Conservation (phyloP, 164 flowering plant genomes). For the Sedum album region DNA sequence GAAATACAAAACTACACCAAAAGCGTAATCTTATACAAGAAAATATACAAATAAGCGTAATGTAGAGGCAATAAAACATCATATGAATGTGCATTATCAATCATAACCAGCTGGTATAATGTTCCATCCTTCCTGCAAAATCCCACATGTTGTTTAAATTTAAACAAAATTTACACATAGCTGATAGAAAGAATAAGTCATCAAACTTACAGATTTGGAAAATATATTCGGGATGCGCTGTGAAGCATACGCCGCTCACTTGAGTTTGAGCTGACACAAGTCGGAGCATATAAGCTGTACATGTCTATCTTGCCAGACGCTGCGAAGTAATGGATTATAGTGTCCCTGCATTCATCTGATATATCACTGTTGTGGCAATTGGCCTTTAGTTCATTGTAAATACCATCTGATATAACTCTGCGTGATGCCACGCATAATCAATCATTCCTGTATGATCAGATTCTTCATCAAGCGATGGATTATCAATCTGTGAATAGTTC, state of each 20-base stretch:
- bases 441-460: conserved; percentile 61
- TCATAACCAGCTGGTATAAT: conserved; percentile 1
- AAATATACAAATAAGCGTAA: too few species aligned
- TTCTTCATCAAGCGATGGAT: conserved; percentile 54
- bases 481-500: conserved; percentile 51
- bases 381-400: conserved; percentile 26
- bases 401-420: conserved; percentile 55
- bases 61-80: too few species aligned
- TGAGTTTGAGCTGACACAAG: conserved; percentile 21
- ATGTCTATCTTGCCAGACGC: conserved; percentile 63
- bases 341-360: conserved; percentile 19
- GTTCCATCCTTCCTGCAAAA: conserved; percentile 1
- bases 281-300: conserved; percentile 60
- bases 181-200: not conserved
- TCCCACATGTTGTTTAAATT: not conserved
- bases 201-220: conserved; percentile 34
- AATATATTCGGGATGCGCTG: conserved; percentile 38
- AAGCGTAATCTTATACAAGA: too few species aligned
- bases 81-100: too few species aligned
- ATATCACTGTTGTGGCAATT: conserved; percentile 30
- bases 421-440: conserved; percentile 76
- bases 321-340: conserved; percentile 28
- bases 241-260: conserved; percentile 17
- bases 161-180: not conserved
- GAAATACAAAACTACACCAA: too few species aligned